A percentile compares a stretch with the other conserved stretches of the same genome.
Evolutionary conservation across 2,329 filamentous ascomycete species (phyloP).

Genomic region (Ceratocystiopsis sp.): DNA sequence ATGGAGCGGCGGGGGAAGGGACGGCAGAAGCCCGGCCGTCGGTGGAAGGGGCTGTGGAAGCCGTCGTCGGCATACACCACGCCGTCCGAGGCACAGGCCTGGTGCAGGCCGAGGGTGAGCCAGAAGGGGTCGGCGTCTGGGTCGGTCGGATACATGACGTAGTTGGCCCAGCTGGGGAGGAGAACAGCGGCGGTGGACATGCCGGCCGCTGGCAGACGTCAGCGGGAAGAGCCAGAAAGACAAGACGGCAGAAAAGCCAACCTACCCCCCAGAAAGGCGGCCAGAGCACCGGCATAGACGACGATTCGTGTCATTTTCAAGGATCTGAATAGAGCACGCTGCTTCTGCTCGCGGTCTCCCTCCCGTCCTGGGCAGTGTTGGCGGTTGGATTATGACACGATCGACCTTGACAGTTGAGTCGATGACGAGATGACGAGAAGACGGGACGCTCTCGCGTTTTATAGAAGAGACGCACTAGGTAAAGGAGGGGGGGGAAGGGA

Average conservation of each 20-base stretch:
- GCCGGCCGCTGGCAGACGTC: conserved; percentile 36
- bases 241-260: conserved; percentile 6
- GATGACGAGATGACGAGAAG: too few species aligned
- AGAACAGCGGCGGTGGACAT: conserved; percentile 55
- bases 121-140: conserved; percentile 28
- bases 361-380: too few species aligned
- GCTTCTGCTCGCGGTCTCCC: neutral
- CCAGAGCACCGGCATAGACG: conserved; percentile 25
- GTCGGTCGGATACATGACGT: conserved; percentile 29
- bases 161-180: conserved; percentile 56
- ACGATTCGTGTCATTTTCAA: conserved; percentile 24
- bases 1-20: conserved; percentile 49
- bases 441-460: too few species aligned
- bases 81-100: conserved; percentile 52
- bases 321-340: neutral
- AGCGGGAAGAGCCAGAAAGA: too few species aligned
- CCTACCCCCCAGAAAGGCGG: conserved; percentile 27
- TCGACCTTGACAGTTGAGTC: too few species aligned
- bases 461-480: too few species aligned
- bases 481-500: too few species aligned
- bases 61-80: neutral
- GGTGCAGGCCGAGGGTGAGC: conserved; percentile 62
- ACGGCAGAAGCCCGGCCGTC: conserved; percentile 33
- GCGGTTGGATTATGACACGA: too few species aligned
- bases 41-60: neutral